Evolutionary conservation across 441 rosid species (phyloP).

Genomic region (Melastoma candidum): DNA sequence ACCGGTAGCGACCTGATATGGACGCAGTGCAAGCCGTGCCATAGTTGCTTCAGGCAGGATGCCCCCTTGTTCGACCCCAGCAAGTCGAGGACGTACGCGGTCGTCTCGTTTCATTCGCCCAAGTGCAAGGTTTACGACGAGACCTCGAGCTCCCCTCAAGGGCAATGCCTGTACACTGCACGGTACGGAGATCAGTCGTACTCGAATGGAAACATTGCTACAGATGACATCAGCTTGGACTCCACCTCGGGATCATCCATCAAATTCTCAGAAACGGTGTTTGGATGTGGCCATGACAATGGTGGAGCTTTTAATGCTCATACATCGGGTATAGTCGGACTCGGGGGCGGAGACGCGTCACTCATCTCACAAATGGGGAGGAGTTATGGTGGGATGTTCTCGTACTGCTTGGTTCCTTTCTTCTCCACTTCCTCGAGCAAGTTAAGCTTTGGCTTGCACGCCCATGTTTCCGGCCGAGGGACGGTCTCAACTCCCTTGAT

Average conservation of each 20-base stretch:
- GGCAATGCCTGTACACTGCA: slow-evolving; percentile 14
- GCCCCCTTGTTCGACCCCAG: slow-evolving; percentile 28
- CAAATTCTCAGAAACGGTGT: slow-evolving; percentile 17
- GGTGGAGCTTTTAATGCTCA: no score
- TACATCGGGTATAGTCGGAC: no score
- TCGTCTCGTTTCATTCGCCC: no score
- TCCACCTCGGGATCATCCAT: slow-evolving; percentile 17
- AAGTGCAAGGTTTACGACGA: slow-evolving; percentile 24
- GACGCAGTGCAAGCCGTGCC: slow-evolving; percentile 48
- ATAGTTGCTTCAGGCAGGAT: slow-evolving; percentile 30
- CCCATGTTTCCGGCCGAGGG: no score
- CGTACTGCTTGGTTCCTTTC: slow-evolving; percentile 29
- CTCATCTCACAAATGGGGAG: slow-evolving; percentile 21
- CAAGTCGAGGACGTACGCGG: no score
- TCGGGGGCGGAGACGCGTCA: slow-evolving; percentile 26
- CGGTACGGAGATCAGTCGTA: no score
- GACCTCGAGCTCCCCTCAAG: slow-evolving; percentile 24
- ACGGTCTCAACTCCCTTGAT: no score
- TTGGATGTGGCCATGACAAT: no score
- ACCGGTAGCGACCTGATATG: slow-evolving; percentile 48
- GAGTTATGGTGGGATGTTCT: slow-evolving; percentile 21
- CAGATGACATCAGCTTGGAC: slow-evolving; percentile 25
- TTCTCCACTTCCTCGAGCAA: slow-evolving; percentile 15
- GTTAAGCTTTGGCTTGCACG: slow-evolving; percentile 34
- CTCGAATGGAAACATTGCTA: slow-evolving; percentile 25